phyloP scores from a whole-genome alignment of 352 stramenopile species.

The Blastocystis sp. region DNA sequence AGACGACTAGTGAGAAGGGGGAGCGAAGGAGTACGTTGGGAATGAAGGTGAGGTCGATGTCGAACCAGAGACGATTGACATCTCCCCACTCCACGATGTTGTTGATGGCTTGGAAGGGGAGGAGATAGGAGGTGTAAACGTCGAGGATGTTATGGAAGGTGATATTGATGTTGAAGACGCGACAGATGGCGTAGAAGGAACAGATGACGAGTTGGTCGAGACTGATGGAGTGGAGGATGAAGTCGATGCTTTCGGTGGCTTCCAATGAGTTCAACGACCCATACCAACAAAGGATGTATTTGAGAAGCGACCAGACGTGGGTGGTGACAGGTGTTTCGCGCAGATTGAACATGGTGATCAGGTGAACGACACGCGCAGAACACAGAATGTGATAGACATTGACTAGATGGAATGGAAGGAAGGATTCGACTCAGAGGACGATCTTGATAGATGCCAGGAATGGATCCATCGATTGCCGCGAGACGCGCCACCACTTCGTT shows the following conservation, averaged over 20 bases:
- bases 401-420: neutral
- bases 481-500: constrained; percentile 27
- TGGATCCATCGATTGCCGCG: constrained; percentile 2
- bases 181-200: constrained; percentile 8
- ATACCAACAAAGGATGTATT: neutral
- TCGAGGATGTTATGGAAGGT: constrained; percentile 28
- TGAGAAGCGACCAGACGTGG: constrained; percentile 6
- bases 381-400: constrained; percentile 35
- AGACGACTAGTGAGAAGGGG: neutral
- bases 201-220: constrained; percentile 39
- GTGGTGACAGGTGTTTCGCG: neutral
- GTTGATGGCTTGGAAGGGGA: constrained; percentile 2
- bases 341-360: constrained; percentile 22
- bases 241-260: neutral
- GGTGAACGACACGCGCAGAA: constrained; percentile 20
- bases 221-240: neutral
- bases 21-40: neutral
- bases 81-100: constrained; percentile 15
- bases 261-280: neutral
- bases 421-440: neutral
- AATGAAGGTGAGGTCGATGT: neutral
- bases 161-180: neutral
- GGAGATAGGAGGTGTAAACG: neutral
- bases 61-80: constrained; percentile 33
- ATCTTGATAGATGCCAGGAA: neutral